A percentile compares a stretch with the other conserved stretches of the same genome.
These are phyloP conservation scores for Cyberlindnera petersonii DNA, from an alignment of 805 yeast species.

Conservation along the genomic window DNA sequence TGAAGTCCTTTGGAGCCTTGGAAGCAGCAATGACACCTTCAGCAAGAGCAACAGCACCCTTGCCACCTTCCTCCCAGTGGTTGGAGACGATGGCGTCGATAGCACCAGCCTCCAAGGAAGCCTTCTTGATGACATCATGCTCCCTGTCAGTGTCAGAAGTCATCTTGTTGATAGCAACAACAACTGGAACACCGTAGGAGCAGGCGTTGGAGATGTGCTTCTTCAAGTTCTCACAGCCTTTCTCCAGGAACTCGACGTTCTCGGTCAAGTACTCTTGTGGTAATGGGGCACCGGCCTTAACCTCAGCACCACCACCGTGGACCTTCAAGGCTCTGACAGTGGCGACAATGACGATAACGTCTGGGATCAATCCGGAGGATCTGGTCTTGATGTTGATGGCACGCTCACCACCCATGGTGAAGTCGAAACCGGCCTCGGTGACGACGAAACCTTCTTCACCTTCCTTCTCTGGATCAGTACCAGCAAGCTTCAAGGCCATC, in stretches of 20 bases:
- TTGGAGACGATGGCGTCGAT: constrained; percentile 72
- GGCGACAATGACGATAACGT: constrained; percentile 76
- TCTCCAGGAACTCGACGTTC: constrained; percentile 48
- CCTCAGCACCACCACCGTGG: constrained; percentile 89
- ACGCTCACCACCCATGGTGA: constrained; percentile 91
- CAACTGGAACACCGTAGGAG: constrained; percentile 73
- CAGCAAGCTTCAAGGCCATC: constrained; percentile 73
- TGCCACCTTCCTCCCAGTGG: constrained; percentile 88
- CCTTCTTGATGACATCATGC: constrained; percentile 62
- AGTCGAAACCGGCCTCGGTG: constrained; percentile 87
- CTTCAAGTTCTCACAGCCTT: constrained; percentile 71
- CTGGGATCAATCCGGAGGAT: constrained; percentile 74
- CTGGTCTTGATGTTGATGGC: constrained; percentile 79
- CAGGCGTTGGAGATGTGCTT: constrained; percentile 74
- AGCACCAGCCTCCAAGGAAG: constrained; percentile 74
- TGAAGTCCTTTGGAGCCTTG: constrained; percentile 41
- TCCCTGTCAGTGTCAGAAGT: constrained; percentile 67
- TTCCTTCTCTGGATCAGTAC: constrained; percentile 42
- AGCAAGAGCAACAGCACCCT: constrained; percentile 73
- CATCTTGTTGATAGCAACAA: constrained; percentile 79
- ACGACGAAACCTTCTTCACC: constrained; percentile 58
- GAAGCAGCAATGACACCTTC: constrained; percentile 61
- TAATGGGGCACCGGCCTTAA: constrained; percentile 77
- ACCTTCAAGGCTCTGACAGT: constrained; percentile 81
- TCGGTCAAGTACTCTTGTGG: constrained; percentile 59